These are phyloP conservation scores for Ascosphaera acerosa DNA, from an alignment of 2,329 filamentous ascomycete species.

Conservation along the genomic window DNA sequence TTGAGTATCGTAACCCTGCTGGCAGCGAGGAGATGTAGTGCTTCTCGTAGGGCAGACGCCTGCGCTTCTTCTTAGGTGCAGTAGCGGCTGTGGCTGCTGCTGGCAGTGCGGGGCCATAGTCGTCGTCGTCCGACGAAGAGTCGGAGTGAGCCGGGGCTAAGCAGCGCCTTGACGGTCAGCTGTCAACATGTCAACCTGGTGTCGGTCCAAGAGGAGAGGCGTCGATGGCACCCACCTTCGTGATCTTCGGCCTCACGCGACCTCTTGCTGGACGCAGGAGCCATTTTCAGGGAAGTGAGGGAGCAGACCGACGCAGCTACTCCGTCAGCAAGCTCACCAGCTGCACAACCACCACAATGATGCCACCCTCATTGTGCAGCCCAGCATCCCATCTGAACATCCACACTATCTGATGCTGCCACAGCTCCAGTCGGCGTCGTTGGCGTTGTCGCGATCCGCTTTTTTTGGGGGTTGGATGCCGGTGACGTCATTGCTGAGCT, in stretches of 20 bases:
- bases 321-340: too few species aligned
- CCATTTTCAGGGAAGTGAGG: too few species aligned
- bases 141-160: slow-evolving; percentile 18
- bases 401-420: too few species aligned
- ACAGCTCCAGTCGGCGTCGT: too few species aligned
- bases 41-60: slow-evolving; percentile 80
- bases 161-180: neutral
- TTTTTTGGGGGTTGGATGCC: too few species aligned
- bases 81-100: too few species aligned
- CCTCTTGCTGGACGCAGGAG: neutral
- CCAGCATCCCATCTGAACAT: too few species aligned
- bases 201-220: neutral
- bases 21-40: slow-evolving; percentile 82
- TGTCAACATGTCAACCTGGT: neutral
- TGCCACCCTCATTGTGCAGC: too few species aligned
- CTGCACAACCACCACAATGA: too few species aligned
- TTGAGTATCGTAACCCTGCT: slow-evolving; percentile 58
- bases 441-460: too few species aligned
- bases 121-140: slow-evolving; percentile 54
- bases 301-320: too few species aligned
- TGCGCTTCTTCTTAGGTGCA: slow-evolving; percentile 80
- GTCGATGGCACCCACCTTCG: neutral
- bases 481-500: too few species aligned
- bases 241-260: neutral
- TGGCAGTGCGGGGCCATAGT: slow-evolving; percentile 79